A percentile compares a stretch with the other conserved stretches of the same genome.
Conservation (phyloP, 768 basidiomycete species). For the Termitomyces sp. region DNA sequence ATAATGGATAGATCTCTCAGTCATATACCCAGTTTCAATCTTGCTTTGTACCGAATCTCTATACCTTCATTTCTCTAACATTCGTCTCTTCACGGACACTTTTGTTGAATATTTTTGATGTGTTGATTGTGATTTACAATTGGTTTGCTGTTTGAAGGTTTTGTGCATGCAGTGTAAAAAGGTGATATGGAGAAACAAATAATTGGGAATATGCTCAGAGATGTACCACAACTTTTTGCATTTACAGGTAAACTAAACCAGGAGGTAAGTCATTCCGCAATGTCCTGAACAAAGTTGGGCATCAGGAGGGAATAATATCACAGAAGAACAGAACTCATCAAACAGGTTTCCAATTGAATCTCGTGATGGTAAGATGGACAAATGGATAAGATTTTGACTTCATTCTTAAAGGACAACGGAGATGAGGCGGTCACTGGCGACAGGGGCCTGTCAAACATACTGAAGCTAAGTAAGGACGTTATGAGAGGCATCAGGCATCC, state of each 20-base stretch:
- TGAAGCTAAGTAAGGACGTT: too few relatives aligned
- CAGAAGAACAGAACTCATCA: too few relatives aligned
- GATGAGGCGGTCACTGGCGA: neutral
- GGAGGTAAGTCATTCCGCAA: neutral
- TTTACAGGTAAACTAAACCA: neutral
- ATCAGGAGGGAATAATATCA: neutral
- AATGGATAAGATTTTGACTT: neutral
- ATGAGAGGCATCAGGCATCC: too few relatives aligned
- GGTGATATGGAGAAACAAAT: neutral
- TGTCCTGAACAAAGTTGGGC: neutral
- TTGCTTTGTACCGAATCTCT: neutral
- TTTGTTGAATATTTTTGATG: too few relatives aligned
- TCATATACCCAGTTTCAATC: neutral
- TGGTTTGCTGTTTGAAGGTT: neutral
- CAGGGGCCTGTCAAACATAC: neutral
- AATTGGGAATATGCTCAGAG: neutral
- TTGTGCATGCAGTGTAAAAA: neutral
- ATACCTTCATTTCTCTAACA: neutral
- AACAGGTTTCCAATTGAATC: neutral
- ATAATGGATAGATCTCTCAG: neutral
- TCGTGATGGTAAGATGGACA: neutral
- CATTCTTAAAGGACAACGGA: too few relatives aligned
- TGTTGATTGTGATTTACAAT: neutral
- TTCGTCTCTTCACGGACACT: neutral
- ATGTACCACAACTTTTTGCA: too few relatives aligned